Conservation (phyloP, 1,284 basidiomycete species). For the Hemileia vastatrix region DNA sequence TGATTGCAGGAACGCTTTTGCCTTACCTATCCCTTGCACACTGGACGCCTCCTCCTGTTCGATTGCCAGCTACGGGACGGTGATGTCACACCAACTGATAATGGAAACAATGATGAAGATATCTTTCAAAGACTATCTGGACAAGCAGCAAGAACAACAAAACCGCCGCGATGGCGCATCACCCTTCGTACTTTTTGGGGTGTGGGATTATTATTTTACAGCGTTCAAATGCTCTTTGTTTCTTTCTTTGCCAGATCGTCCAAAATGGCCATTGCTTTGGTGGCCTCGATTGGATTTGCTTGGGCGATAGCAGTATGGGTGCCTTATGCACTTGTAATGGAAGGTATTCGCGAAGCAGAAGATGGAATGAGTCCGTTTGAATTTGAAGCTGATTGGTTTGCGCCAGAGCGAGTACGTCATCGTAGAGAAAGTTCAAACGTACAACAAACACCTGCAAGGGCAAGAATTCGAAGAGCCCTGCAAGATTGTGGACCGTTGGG, state of each 20-base stretch:
- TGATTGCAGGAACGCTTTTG: conserved; percentile 30
- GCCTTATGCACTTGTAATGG: conserved; percentile 40
- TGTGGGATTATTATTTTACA: too few relatives aligned
- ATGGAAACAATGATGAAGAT: too few relatives aligned
- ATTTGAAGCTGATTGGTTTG: conserved; percentile 31
- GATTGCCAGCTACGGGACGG: conserved; percentile 2
- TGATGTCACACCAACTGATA: background rate
- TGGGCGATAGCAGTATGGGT: conserved; percentile 43
- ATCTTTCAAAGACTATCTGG: too few relatives aligned
- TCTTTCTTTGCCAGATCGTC: conserved; percentile 33
- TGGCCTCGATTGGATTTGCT: conserved; percentile 36
- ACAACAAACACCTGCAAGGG: too few relatives aligned
- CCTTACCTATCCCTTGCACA: conserved; percentile 33
- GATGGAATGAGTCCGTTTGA: conserved; percentile 25
- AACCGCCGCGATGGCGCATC: too few relatives aligned
- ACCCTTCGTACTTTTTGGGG: too few relatives aligned
- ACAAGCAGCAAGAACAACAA: too few relatives aligned
- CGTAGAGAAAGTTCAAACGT: too few relatives aligned
- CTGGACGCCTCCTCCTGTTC: background rate
- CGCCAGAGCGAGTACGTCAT: too few relatives aligned
- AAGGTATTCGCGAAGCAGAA: conserved; percentile 38
- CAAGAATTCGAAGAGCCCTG: too few relatives aligned
- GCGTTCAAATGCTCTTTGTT: conserved; percentile 28
- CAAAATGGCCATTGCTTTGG: conserved; percentile 29
- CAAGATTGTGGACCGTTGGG: too few relatives aligned